phyloP scores from a whole-genome alignment of 2,329 filamentous ascomycete species.

The Didymosphaeria variabile region DNA sequence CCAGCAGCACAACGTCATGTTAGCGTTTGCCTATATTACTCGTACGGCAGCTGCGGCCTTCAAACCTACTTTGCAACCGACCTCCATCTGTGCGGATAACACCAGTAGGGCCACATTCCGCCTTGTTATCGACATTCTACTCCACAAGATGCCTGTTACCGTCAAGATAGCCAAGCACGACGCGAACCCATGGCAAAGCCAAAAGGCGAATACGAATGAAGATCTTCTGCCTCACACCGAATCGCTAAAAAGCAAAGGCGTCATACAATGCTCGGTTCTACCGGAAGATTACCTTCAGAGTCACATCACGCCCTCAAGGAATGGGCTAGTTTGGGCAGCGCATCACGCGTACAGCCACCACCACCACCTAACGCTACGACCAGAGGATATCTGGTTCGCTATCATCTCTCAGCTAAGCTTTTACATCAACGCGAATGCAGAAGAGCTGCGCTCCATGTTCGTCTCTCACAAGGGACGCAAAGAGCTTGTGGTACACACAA shows the following conservation, averaged over 20 bases:
- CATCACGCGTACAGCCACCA: slow-evolving; percentile 1
- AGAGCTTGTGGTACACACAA: neutral
- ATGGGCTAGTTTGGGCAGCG: slow-evolving; percentile 10
- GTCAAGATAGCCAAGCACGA: neutral
- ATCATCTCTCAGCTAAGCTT: slow-evolving; percentile 31
- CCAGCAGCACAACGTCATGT: too few relatives aligned
- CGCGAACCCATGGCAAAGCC: neutral
- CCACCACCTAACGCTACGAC: slow-evolving; percentile 27
- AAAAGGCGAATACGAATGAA: neutral
- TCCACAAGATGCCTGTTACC: neutral
- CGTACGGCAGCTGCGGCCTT: too few relatives aligned
- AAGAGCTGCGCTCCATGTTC: slow-evolving; percentile 26
- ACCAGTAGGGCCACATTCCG: too few relatives aligned
- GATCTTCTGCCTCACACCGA: neutral
- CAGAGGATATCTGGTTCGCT: slow-evolving; percentile 34
- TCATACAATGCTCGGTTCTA: neutral
- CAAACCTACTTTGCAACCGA: too few relatives aligned
- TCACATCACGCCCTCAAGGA: neutral
- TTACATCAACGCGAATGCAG: slow-evolving; percentile 27
- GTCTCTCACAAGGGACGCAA: slow-evolving; percentile 41
- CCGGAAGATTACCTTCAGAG: neutral
- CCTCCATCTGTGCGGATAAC: too few relatives aligned
- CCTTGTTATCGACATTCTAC: neutral
- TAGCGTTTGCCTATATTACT: too few relatives aligned
- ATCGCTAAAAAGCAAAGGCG: neutral